Evolutionary conservation across 2,329 filamentous ascomycete species (phyloP).

Genomic region (Neofusicoccum sp.): DNA sequence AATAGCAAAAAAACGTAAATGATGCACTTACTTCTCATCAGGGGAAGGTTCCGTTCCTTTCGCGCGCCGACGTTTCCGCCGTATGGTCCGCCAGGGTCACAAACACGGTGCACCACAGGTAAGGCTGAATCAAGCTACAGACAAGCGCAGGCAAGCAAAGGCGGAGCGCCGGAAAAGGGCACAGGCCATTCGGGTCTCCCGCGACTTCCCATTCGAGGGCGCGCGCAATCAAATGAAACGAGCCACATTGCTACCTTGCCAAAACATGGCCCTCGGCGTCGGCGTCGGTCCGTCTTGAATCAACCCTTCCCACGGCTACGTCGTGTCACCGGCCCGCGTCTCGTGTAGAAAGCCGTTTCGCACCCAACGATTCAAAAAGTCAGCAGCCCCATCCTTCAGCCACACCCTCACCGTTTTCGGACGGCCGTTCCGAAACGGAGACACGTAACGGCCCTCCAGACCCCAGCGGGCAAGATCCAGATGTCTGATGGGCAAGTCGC

Average conservation of each 20-base stretch:
- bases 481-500: no score
- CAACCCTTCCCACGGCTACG: no score
- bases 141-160: not conserved
- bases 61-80: not conserved
- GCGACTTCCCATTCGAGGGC: constrained; percentile 1
- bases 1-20: not conserved
- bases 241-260: constrained; percentile 6
- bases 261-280: not conserved
- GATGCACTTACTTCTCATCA: not conserved
- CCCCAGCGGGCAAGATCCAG: no score
- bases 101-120: not conserved
- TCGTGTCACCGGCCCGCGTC: no score
- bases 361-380: no score
- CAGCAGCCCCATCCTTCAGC: no score
- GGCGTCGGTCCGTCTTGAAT: no score
- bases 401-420: no score
- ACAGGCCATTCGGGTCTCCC: not conserved
- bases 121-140: constrained; percentile 15
- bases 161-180: not conserved
- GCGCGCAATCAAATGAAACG: not conserved
- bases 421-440: no score
- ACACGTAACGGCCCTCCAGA: no score
- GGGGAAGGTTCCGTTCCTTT: not conserved
- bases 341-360: no score
- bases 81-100: not conserved